Evolutionary conservation across 306 rosid genomes (phyloP).

Genomic region (Castanea crenata): DNA sequence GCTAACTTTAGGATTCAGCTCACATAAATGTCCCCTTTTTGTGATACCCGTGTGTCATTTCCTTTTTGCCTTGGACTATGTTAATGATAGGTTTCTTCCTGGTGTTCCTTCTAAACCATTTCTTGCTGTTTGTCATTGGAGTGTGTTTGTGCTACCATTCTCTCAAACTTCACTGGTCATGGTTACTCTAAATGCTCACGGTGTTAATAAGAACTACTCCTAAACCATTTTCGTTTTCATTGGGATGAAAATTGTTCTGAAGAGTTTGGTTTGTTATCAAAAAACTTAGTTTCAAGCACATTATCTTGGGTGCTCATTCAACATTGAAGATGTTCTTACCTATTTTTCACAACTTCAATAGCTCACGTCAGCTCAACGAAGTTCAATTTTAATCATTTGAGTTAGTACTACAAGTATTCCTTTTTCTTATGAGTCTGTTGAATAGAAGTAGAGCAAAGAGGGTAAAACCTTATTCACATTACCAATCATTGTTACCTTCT

Average conservation of each 20-base stretch:
- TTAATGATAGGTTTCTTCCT: conserved; percentile 13
- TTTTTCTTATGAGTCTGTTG: not conserved
- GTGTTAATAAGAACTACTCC: not conserved
- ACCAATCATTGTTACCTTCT: conserved; percentile 10
- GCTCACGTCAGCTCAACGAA: conserved; percentile 7
- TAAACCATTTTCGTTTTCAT: conserved; percentile 9
- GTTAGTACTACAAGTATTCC: conserved; percentile 18
- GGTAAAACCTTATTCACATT: conserved; percentile 9
- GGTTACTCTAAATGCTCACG: conserved; percentile 11
- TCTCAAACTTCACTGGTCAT: conserved; percentile 16
- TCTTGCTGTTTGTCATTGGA: conserved; percentile 8
- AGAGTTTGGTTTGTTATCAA: not conserved
- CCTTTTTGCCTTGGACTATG: conserved; percentile 17
- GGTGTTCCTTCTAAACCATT: conserved; percentile 17
- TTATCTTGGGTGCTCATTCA: conserved; percentile 4
- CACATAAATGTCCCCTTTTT: conserved; percentile 1
- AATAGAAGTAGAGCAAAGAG: conserved; percentile 2
- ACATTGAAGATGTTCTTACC: not conserved
- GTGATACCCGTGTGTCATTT: not conserved
- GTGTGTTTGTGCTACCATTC: conserved; percentile 25
- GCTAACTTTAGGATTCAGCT: conserved; percentile 1
- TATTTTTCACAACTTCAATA: conserved; percentile 12
- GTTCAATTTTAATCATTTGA: conserved; percentile 11
- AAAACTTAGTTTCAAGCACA: not conserved
- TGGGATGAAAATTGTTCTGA: conserved; percentile 9